phyloP scores from a whole-genome alignment of 2,329 filamentous ascomycete genomes.

The Malbranchea cinnamomea region DNA sequence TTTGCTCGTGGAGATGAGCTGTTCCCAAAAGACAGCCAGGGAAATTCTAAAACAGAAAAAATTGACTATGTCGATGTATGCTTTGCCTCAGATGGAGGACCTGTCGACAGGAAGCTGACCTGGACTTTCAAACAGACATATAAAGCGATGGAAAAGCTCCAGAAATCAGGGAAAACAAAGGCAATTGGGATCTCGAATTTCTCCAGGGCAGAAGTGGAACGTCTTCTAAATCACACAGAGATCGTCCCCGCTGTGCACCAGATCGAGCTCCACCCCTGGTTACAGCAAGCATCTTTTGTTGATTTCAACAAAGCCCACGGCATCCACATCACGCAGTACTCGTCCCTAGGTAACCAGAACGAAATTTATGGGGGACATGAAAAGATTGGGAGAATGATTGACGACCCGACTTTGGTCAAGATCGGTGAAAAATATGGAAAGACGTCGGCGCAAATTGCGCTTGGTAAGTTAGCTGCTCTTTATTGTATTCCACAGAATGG shows the following conservation, averaged over 20 bases:
- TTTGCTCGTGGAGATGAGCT: conserved; percentile 35
- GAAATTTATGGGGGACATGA: conserved; percentile 31
- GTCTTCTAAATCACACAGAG: conserved; percentile 14
- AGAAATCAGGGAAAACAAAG: conserved; percentile 42
- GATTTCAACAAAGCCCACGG: conserved; percentile 35
- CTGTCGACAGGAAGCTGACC: not conserved
- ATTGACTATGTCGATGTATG: conserved; percentile 35
- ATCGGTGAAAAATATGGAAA: conserved; percentile 40
- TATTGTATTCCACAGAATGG: not conserved
- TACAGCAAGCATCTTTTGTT: conserved; percentile 35
- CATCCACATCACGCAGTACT: conserved; percentile 42
- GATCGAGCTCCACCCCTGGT: conserved; percentile 38
- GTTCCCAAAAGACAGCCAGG: conserved; percentile 32
- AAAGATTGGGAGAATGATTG: conserved; percentile 35
- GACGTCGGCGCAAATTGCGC: conserved; percentile 35
- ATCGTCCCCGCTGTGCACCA: conserved; percentile 36
- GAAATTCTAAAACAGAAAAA: conserved; percentile 27
- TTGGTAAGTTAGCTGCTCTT: conserved; percentile 20
- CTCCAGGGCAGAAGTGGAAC: conserved; percentile 8
- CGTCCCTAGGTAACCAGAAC: conserved; percentile 41
- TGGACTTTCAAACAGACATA: conserved; percentile 32
- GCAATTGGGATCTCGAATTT: conserved; percentile 47
- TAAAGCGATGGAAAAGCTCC: conserved; percentile 48
- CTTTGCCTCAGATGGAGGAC: not conserved
- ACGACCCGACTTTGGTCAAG: conserved; percentile 34